Conservation (phyloP, 306 rosid species). For the Fagus sylvatica region DNA sequence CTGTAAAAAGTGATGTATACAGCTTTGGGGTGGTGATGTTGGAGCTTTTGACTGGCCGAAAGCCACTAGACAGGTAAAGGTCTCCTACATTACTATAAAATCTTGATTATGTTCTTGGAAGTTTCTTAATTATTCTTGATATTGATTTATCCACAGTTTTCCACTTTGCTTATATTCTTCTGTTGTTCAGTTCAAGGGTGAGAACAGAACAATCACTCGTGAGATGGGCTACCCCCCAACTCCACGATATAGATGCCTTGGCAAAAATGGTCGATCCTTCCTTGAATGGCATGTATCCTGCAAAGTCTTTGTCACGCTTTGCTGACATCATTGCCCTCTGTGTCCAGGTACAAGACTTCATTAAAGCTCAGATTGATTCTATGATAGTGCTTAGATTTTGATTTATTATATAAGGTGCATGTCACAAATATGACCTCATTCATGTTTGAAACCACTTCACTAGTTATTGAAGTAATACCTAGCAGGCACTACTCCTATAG, state of each 20-base stretch:
- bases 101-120: constrained; percentile 5
- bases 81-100: constrained; percentile 5
- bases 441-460: too few species aligned
- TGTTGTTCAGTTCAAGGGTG: constrained; percentile 60
- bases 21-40: constrained; percentile 99
- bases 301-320: constrained; percentile 91
- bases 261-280: constrained; percentile 97
- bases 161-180: constrained; percentile 16
- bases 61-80: constrained; percentile 88
- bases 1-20: constrained; percentile 97
- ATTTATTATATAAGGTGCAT: neutral
- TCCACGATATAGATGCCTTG: constrained; percentile 92
- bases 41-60: constrained; percentile 91
- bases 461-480: too few species aligned
- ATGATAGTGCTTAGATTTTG: neutral
- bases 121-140: constrained; percentile 1
- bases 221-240: constrained; percentile 99
- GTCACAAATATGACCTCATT: too few species aligned
- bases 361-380: neutral
- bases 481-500: too few species aligned
- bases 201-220: constrained; percentile 96
- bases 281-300: constrained; percentile 93
- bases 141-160: constrained; percentile 16
- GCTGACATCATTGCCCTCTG: constrained; percentile 93
- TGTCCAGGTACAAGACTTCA: constrained; percentile 71